A percentile compares a stretch with the other conserved stretches of the same genome.
These are phyloP conservation scores for Ganoderma boninense DNA, from an alignment of 1,284 basidiomycete genomes.

Conservation along the genomic window DNA sequence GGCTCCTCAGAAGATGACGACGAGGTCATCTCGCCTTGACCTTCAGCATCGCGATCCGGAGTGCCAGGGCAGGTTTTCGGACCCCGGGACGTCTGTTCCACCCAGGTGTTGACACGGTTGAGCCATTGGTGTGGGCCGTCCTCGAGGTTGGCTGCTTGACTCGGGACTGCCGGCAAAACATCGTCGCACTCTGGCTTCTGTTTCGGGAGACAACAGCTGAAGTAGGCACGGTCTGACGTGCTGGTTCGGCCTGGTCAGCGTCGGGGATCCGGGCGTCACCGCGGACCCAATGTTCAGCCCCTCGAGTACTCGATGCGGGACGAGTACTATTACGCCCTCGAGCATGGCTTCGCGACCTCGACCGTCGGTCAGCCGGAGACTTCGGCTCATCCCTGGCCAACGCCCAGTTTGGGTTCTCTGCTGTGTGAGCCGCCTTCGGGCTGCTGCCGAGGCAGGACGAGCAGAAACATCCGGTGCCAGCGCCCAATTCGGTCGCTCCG, in stretches of 20 bases:
- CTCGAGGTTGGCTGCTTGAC: not conserved
- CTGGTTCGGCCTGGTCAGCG: not conserved
- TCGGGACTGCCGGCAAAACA: not conserved
- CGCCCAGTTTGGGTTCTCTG: constrained; percentile 18
- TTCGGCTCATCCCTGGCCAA: not conserved
- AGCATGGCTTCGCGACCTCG: constrained; percentile 10
- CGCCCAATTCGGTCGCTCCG: constrained; percentile 19
- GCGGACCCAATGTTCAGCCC: not conserved
- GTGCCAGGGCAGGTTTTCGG: not conserved
- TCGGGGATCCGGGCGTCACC: not conserved
- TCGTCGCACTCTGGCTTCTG: not conserved
- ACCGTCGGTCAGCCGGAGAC: not conserved
- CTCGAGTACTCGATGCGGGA: not conserved
- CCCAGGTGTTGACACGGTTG: constrained; percentile 24
- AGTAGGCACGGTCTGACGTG: not conserved
- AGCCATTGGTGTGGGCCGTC: constrained; percentile 25
- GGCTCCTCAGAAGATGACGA: not conserved
- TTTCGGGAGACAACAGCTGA: not conserved
- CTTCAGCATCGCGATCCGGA: not conserved
- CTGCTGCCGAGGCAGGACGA: constrained; percentile 38
- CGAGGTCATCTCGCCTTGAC: too few relatives aligned
- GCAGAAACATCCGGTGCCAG: constrained; percentile 19
- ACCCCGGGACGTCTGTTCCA: constrained; percentile 13
- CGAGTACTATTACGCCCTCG: not conserved
- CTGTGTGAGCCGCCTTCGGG: constrained; percentile 32